phyloP scores from a whole-genome alignment of 2,329 filamentous ascomycete species.

The Gnomoniopsis smithogilvyi region DNA sequence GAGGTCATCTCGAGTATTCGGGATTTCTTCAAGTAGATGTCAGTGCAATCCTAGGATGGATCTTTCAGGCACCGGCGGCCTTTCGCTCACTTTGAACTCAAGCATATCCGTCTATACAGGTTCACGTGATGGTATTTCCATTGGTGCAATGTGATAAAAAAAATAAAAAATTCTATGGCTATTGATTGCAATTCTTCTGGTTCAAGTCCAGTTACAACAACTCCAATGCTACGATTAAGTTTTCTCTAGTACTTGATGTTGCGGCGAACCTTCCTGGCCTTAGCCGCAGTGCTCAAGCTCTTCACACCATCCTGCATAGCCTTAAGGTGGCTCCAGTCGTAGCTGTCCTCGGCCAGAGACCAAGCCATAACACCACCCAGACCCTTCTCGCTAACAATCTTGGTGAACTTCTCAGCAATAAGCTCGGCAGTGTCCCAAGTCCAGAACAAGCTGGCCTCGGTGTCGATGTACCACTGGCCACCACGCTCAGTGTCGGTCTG shows the following conservation, averaged over 20 bases:
- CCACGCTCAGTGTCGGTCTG: conserved; percentile 44
- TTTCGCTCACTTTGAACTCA: too few species aligned
- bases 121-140: too few species aligned
- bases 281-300: not conserved
- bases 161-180: too few species aligned
- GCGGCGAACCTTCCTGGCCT: conserved; percentile 1
- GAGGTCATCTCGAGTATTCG: conserved; percentile 38
- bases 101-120: too few species aligned
- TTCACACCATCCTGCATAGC: conserved; percentile 34
- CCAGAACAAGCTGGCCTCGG: conserved; percentile 45
- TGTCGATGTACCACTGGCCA: conserved; percentile 54
- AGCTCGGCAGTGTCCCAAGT: conserved; percentile 51
- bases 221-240: not conserved
- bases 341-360: conserved; percentile 48
- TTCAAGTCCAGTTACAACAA: not conserved
- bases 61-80: too few species aligned
- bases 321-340: conserved; percentile 40
- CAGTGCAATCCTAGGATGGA: not conserved
- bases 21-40: conserved; percentile 28
- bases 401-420: conserved; percentile 43
- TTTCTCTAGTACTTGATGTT: not conserved
- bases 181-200: too few species aligned
- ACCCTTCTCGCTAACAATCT: conserved; percentile 37
- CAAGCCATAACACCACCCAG: conserved; percentile 53
- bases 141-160: too few species aligned